Base-by-base conservation (phyloP, 768 basidiomycete species). In the Myochromella boudieri region DNA sequence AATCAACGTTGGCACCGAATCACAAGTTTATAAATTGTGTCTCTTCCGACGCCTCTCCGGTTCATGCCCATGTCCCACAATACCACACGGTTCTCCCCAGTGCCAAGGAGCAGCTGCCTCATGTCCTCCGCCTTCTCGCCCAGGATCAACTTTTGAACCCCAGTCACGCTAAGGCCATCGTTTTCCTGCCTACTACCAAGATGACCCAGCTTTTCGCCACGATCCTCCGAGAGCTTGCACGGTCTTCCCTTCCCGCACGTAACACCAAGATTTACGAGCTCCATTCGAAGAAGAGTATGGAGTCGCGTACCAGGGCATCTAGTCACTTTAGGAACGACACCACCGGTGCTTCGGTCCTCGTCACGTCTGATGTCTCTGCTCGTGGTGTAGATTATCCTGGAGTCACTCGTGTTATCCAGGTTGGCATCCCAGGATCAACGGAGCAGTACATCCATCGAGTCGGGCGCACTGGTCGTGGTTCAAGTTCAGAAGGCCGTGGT, bases 321-420 rank as follows among this genome's bases (percentile, higher is more conserved):
- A 72, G 77, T 11, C 42, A 53, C 9, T 95, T 91, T 75, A 72
- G 84, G 46, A n/a, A 50, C 1, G 81, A 85, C 52, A 72, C 53
- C 14, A 60, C 67, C 1, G 72, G 72, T 4, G 77, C 83, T 0
- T 70, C 79, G 2, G 70, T 97, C 24, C 78, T 95, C 42, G 73
- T 97, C 55, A 87, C 84, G 3, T 93, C 91, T 1, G 93, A 95
- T 55, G 84, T 95, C 4, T 93, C 90, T 22, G 91, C 91, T 17
- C 81, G 91, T 47, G 91, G 91, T 12, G 79, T 95, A 36, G 91
- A 95, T 63, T 95, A 95, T 62, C 91, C 91, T 6, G 82, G 80
- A 15, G 88, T 94, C 17, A 91, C 90, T 0, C 83, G 93, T 29
- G 87, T 95, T 51, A 87, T 98, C 53, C 97, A 97, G 63, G 73